Evolutionary conservation across 2,329 filamentous ascomycete genomes (phyloP).

Genomic region (Neonectria magnoliae): DNA sequence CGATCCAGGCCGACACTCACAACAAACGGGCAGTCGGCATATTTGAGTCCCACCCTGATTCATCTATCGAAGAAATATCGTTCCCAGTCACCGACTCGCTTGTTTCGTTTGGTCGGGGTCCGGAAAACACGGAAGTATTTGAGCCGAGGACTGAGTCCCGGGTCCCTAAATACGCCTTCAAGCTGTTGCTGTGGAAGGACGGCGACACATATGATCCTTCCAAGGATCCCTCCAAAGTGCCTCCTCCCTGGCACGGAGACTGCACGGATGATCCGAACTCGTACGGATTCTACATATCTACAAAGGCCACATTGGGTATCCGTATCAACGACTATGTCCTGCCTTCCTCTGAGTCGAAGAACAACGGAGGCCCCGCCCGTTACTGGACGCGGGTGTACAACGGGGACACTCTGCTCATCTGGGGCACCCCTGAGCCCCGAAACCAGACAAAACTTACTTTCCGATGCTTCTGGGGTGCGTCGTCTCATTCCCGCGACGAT

Average conservation of each 20-base stretch:
- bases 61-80: constrained; percentile 69
- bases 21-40: constrained; percentile 67
- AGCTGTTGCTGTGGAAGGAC: constrained; percentile 78
- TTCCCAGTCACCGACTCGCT: constrained; percentile 74
- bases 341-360: constrained; percentile 63
- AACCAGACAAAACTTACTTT: constrained; percentile 60
- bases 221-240: constrained; percentile 63
- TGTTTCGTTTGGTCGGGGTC: constrained; percentile 81
- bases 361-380: constrained; percentile 63
- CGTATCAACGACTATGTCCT: constrained; percentile 78
- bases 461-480: constrained; percentile 66
- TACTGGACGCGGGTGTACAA: constrained; percentile 77
- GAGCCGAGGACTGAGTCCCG: constrained; percentile 70
- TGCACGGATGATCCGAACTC: constrained; percentile 57
- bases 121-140: constrained; percentile 75
- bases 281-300: constrained; percentile 79
- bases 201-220: constrained; percentile 71
- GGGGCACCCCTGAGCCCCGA: constrained; percentile 58
- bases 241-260: constrained; percentile 56
- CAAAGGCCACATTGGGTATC: constrained; percentile 81
- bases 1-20: constrained; percentile 44
- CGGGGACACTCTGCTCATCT: constrained; percentile 81
- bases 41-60: constrained; percentile 72
- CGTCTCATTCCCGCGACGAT: constrained; percentile 53
- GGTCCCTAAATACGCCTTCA: constrained; percentile 84